Percentiles rank a stretch among this genome's conserved stretches.
Conservation (phyloP, 768 basidiomycete genomes). For the Suillus subaureus region DNA sequence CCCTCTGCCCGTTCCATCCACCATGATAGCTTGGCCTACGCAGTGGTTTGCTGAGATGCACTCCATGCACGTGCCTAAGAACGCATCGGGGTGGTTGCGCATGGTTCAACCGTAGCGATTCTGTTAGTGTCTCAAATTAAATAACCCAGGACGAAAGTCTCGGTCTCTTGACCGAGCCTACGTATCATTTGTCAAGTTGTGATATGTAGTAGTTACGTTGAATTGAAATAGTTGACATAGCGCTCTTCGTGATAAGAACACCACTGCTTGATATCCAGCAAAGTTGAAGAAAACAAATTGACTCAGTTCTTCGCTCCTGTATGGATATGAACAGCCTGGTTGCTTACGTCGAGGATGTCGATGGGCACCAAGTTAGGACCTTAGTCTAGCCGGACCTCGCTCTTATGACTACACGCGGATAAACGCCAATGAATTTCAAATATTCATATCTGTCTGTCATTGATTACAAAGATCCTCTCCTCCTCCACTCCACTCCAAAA, state of each 20-base stretch:
- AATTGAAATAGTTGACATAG: background rate
- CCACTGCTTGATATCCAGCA: too few relatives aligned
- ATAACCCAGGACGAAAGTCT: conserved; percentile 13
- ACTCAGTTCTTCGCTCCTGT: background rate
- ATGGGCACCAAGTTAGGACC: too few relatives aligned
- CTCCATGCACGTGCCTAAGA: background rate
- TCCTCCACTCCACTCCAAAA: conserved; percentile 15
- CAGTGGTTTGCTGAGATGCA: background rate
- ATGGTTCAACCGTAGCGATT: background rate
- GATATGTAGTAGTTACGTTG: conserved; percentile 9
- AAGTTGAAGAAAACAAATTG: too few relatives aligned
- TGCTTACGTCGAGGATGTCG: too few relatives aligned
- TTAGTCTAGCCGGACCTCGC: too few relatives aligned
- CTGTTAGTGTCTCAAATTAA: conserved; percentile 8
- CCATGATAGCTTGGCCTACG: background rate
- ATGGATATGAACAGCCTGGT: too few relatives aligned
- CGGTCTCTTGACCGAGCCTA: conserved; percentile 1
- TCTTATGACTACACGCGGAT: too few relatives aligned
- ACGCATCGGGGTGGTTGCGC: background rate
- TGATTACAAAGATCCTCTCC: conserved; percentile 14
- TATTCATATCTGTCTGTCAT: conserved; percentile 2
- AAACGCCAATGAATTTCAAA: background rate
- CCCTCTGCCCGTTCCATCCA: background rate
- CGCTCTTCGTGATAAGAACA: background rate
- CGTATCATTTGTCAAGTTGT: conserved; percentile 9